phyloP scores from a whole-genome alignment of 1,284 basidiomycete species.

The Phylloporus sp. region DNA sequence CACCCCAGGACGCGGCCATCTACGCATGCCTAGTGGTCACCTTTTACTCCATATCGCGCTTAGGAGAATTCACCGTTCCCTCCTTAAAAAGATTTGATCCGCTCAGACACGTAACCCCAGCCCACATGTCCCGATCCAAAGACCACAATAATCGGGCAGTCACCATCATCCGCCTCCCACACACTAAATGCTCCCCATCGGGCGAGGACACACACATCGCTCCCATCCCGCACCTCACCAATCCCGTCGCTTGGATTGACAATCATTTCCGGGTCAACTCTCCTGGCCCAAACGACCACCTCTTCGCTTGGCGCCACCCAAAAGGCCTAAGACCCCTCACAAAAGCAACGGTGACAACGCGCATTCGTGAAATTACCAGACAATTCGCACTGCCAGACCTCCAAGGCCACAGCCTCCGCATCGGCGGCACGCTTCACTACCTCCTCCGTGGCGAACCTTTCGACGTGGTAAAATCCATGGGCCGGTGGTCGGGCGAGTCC shows the following conservation, averaged over 20 bases:
- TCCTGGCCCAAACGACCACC: neutral
- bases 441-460: slow-evolving; percentile 1
- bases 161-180: neutral
- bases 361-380: neutral
- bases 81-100: neutral
- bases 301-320: slow-evolving; percentile 5
- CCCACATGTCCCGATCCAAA: rapidly evolving
- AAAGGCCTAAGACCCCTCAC: neutral
- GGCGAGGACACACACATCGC: neutral
- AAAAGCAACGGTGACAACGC: neutral
- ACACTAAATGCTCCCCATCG: neutral
- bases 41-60: neutral
- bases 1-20: neutral
- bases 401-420: slow-evolving; percentile 10
- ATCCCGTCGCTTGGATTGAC: neutral
- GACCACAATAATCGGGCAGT: neutral
- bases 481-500: neutral
- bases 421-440: slow-evolving; percentile 8
- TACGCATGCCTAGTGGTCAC: neutral
- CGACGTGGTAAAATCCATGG: slow-evolving; percentile 9
- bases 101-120: neutral
- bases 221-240: neutral
- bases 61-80: slow-evolving; percentile 9
- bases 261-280: neutral
- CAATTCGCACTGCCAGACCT: neutral